Percentiles rank a stretch among this genome's conserved stretches.
phyloP scores from a whole-genome alignment of 768 basidiomycete genomes.

The Lactarius psammicola region DNA sequence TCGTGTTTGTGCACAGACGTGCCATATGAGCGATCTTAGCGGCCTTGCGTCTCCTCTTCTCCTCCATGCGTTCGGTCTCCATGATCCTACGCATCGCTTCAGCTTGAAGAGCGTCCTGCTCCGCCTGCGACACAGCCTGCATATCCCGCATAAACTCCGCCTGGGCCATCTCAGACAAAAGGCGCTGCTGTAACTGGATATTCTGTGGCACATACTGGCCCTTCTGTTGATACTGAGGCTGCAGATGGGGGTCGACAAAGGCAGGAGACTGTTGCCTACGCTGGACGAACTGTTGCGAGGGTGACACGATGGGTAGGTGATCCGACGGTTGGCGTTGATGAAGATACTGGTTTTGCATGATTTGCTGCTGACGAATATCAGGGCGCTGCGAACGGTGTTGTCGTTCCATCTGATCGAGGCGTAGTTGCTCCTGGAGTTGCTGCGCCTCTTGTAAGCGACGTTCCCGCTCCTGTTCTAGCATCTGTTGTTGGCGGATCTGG shows the following conservation, averaged over 20 bases:
- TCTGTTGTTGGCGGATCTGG: slow-evolving; percentile 35
- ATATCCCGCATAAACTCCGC: slow-evolving; percentile 64
- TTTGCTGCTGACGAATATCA: slow-evolving; percentile 29
- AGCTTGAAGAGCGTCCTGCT: slow-evolving; percentile 67
- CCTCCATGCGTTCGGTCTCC: slow-evolving; percentile 87
- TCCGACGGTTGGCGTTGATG: slow-evolving; percentile 47
- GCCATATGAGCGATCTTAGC: slow-evolving; percentile 91
- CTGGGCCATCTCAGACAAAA: slow-evolving; percentile 75
- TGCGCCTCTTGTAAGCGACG: slow-evolving; percentile 49
- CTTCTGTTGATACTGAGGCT: slow-evolving; percentile 50
- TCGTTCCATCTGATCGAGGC: slow-evolving; percentile 28
- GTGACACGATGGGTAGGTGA: slow-evolving; percentile 51
- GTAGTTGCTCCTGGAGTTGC: slow-evolving; percentile 32
- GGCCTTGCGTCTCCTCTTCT: slow-evolving; percentile 75
- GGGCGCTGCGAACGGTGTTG: slow-evolving; percentile 28
- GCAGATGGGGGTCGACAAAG: slow-evolving; percentile 31
- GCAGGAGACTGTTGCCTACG: slow-evolving; percentile 45
- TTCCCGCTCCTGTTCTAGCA: slow-evolving; percentile 63
- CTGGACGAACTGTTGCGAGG: slow-evolving; percentile 42
- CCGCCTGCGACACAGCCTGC: slow-evolving; percentile 55
- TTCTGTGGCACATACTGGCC: slow-evolving; percentile 57
- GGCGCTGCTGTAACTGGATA: slow-evolving; percentile 70
- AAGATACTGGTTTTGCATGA: slow-evolving; percentile 33
- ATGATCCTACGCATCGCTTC: slow-evolving; percentile 89
- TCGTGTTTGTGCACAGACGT: slow-evolving; percentile 28